A percentile compares a stretch with the other conserved stretches of the same genome.
Evolutionary conservation across 1,284 basidiomycete species (phyloP).

Genomic region (Microbotryum scabiosae): DNA sequence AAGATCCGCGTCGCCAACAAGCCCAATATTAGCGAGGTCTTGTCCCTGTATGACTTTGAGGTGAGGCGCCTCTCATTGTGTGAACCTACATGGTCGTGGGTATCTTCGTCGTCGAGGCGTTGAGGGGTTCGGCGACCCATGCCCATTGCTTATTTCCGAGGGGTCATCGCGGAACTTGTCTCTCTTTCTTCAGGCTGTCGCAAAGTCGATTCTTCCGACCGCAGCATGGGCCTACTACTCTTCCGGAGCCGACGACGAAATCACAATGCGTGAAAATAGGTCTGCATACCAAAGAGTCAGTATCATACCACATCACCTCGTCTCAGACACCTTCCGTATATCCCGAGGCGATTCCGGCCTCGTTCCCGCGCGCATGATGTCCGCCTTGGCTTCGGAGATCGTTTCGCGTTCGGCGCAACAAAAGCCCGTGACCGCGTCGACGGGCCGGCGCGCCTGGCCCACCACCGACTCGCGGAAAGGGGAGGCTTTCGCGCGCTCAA

Average conservation of each 20-base stretch:
- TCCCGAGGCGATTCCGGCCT: no score
- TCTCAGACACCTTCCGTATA: no score
- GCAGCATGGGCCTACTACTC: slow-evolving; percentile 77
- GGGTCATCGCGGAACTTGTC: background rate
- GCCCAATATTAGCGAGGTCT: slow-evolving; percentile 64
- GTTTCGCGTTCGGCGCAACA: no score
- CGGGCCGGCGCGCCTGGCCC: no score
- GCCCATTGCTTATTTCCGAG: no score
- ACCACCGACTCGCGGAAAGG: no score
- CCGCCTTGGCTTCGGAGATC: no score
- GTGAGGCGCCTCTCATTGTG: slow-evolving; percentile 39
- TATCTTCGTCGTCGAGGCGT: slow-evolving; percentile 1
- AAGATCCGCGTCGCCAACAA: slow-evolving; percentile 43
- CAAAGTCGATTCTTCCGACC: slow-evolving; percentile 60
- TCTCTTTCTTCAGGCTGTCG: slow-evolving; percentile 51
- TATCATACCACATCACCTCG: no score
- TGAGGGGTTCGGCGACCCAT: background rate
- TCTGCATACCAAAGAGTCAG: slow-evolving; percentile 57
- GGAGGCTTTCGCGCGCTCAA: no score
- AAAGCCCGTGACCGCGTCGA: no score
- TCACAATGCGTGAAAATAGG: slow-evolving; percentile 66
- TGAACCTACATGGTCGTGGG: background rate
- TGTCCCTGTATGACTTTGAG: slow-evolving; percentile 88
- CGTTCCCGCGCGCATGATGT: no score
- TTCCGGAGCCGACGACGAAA: slow-evolving; percentile 46